Conservation (phyloP, 768 basidiomycete genomes). For the Plicaturopsis crispa region DNA sequence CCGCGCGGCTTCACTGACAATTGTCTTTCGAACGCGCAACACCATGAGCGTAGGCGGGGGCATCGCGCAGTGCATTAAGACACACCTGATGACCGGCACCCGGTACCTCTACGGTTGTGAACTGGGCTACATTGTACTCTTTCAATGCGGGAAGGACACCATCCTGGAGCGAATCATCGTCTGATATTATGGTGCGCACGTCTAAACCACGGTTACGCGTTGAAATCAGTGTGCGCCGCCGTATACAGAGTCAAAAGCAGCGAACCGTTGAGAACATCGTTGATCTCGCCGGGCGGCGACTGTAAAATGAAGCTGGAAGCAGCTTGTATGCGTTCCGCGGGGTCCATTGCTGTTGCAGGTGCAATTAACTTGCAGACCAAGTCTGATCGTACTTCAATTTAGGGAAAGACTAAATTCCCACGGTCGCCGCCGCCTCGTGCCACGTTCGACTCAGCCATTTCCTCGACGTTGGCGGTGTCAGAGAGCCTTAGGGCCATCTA, state of each 20-base stretch:
- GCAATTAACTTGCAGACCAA: no score
- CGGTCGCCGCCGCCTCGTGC: no score
- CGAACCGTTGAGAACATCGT: slow-evolving; percentile 88
- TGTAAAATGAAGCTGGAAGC: slow-evolving; percentile 81
- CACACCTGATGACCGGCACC: slow-evolving; percentile 68
- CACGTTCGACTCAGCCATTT: no score
- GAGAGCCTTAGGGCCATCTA: no score
- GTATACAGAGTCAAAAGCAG: slow-evolving; percentile 1
- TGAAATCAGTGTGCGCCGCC: slow-evolving; percentile 2
- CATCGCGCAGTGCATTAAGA: no score
- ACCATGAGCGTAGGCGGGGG: background rate
- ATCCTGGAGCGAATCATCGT: slow-evolving; percentile 77
- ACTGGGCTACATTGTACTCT: slow-evolving; percentile 85
- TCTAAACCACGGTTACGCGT: slow-evolving; percentile 45
- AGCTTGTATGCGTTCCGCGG: slow-evolving; percentile 55
- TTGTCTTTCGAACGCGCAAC: slow-evolving; percentile 43
- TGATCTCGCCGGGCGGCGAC: slow-evolving; percentile 93
- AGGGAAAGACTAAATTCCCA: no score
- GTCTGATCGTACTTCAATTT: no score
- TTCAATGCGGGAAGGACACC: slow-evolving; percentile 72
- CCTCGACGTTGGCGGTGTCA: no score
- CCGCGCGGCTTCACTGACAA: slow-evolving; percentile 70
- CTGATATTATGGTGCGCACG: slow-evolving; percentile 81
- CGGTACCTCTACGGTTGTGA: slow-evolving; percentile 81
- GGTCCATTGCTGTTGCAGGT: slow-evolving; percentile 40